Base-by-base conservation (phyloP, 768 basidiomycete species). In the Psilocybe subaeruginosa region DNA sequence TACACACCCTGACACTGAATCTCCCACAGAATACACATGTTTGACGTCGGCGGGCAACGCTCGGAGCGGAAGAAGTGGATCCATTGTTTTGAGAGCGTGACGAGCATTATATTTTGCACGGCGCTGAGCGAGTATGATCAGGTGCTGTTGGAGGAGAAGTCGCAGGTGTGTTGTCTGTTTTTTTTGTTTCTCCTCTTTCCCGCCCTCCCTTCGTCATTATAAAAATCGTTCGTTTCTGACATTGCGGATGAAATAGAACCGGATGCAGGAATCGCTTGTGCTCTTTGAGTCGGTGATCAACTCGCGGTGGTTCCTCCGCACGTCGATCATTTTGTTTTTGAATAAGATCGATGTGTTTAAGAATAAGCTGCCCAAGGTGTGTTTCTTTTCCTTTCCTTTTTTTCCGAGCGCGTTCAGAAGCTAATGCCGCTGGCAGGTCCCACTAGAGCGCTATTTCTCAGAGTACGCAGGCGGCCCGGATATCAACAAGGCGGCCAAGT, bases 331-430 rank as follows among this genome's bases (percentile, higher is more conserved):
- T 70, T 76, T 96, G 54, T 95, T 95, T 83, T 76, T 95, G 63
- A 96, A 95, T 78, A 95, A 97, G 82, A 95, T 95, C 68, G 95
- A 97, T 74, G 79, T 96, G 48, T 96, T 97, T 78, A 89, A 92
- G 54, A 88, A 88, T 70, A 97, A 97, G 74, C 81, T 97, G 16
- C 90, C 90, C 4, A 82, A 80, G 73, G 23, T 23, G 23, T 2
- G 23, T 23, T 23, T 0, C 23, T 23, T 23, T 0, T 2, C 23
- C 23, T 23, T 23, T 2, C 23, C 23, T 0, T 23, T 23, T 23
- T 2, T 23, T 23, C 23, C 23, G 23, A 23, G 23, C 23, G n/a
- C n/a, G n/a, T n/a, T n/a, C 23, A 23, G 23, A 23, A 23, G 23
- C 23, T 23, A n/a, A n/a, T n/a, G n/a, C n/a, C n/a, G 23, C 23